Base-by-base conservation (phyloP, 208 protist genomes). In the Leishmania braziliensis region DNA sequence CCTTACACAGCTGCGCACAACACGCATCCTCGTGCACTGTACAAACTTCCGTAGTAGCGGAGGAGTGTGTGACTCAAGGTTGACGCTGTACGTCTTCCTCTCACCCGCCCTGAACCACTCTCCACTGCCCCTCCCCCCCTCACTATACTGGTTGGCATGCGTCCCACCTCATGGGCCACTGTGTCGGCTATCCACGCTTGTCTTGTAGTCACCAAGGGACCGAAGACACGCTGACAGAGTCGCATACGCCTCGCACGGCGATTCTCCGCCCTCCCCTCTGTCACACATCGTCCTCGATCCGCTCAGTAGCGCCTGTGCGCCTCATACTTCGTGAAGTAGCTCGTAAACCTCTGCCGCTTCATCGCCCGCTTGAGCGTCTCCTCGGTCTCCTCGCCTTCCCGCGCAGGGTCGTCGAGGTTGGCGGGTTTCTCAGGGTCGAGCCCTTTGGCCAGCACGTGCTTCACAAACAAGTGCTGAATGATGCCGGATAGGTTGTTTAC, bases 391-490 rank as follows among this genome's bases (percentile, higher is more conserved):
- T 62, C 58, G 14, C n/a, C 53, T 39, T 84, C 39, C 46, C 79
- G 76, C 12, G 76, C 80, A 16, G 93, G 91, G 78, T 95, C 85
- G 71, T 94, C 86, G 33, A 95, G 77, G 79, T 94, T 76, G n/a
- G 88, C 80, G 29, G 82, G 85, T 70, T 83, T 83, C 78, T 86
- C 71, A 26, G 87, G 86, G 69, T 95, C 86, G 18, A 95, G 72
- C 18, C 89, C 88, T 48, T 91, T 90, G 56, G 76, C 20, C 73
- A 95, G 83, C 36, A 93, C 85, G 77, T 96, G 93, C 81, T 94
- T 94, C 53, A 95, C 77, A 77, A 95, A 95, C 39, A 95, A 84
- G 68, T 95, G 89, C 79, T 94, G 90, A 69, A 97, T 90, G 76
- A 92, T 88, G 53, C 88, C 87, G 6, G 90, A 92, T 5, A 94